Base-by-base conservation (phyloP, 805 yeast genomes). In the Komagataella mondaviorum region DNA sequence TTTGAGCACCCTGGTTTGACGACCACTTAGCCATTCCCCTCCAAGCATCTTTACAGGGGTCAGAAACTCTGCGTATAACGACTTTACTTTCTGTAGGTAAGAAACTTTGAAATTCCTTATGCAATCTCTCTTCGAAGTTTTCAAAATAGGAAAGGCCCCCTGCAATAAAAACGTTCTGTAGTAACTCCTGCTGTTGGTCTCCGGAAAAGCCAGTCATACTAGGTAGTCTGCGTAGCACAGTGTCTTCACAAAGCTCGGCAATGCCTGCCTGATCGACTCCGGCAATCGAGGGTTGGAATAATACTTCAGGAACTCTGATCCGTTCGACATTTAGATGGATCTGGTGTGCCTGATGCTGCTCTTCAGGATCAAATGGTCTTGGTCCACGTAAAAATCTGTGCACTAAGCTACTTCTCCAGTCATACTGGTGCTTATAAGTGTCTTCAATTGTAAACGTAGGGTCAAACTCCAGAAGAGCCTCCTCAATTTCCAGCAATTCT, bases 231-330 rank as follows among this genome's bases (percentile, higher is more conserved):
- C 80, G 75, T 45, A 77, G 60, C 5, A 90, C 60, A 6, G 88
- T 72, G 53, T 81, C 85, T 56, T 82, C 84, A 51, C 82, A 73
- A 45, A 89, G 67, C 65, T 93, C 98, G 22, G 77, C 63, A n/a
- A 93, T 73, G 23, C 98, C 98, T 0, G 97, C 96, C 67, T 90
- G 98, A 65, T 93, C 99, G 20, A 89, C 71, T 20, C 99, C 99
- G 0, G 95, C 96, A 55, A 93, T 88, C 6, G 83, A 77, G 6
- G 99, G 99, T 63, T 91, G 93, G 66, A 93, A 89, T 48, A 89
- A 62, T 2, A 90, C 83, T 66, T 93, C 99, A 0, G 98, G 97
- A 2, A 91, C 87, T 52, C 95, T 76, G 24, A 91, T 84, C 53
- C 99, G 75, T 67, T 93, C 99, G 46, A 91, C 75, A 63, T 91